phyloP scores from a whole-genome alignment of 2,329 filamentous ascomycete genomes.

The Thelonectria discophora region DNA sequence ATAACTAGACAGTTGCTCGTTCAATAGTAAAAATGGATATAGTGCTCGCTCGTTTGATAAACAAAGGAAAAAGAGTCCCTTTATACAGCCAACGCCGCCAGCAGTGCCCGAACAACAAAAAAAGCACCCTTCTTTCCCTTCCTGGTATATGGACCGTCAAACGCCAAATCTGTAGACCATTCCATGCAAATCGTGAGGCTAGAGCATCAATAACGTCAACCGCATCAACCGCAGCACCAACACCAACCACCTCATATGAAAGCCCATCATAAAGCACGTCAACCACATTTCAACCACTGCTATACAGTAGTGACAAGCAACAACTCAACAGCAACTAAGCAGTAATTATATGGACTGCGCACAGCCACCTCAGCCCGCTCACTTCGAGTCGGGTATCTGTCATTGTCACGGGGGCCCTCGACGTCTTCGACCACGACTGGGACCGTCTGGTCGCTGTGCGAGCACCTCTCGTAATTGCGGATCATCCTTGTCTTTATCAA shows the following conservation, averaged over 20 bases:
- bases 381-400: neutral
- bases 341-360: neutral
- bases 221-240: too few relatives aligned
- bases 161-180: conserved; percentile 34
- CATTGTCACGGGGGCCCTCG: conserved; percentile 58
- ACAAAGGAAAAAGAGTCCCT: conserved; percentile 7
- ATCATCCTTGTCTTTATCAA: conserved; percentile 90
- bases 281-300: neutral
- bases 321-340: too few relatives aligned
- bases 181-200: conserved; percentile 15
- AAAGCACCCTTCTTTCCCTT: conserved; percentile 29
- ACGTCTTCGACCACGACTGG: conserved; percentile 80
- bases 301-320: too few relatives aligned
- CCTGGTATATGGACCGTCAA: conserved; percentile 40
- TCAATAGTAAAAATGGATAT: conserved; percentile 9
- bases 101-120: conserved; percentile 23
- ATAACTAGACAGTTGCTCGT: conserved; percentile 3
- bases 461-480: conserved; percentile 82
- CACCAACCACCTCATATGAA: too few relatives aligned
- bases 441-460: conserved; percentile 84
- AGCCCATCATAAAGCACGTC: neutral
- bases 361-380: neutral
- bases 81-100: conserved; percentile 17
- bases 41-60: conserved; percentile 18
- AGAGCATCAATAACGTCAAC: neutral